Conservation (phyloP, 805 yeast genomes). For the Starmera amethionina region DNA sequence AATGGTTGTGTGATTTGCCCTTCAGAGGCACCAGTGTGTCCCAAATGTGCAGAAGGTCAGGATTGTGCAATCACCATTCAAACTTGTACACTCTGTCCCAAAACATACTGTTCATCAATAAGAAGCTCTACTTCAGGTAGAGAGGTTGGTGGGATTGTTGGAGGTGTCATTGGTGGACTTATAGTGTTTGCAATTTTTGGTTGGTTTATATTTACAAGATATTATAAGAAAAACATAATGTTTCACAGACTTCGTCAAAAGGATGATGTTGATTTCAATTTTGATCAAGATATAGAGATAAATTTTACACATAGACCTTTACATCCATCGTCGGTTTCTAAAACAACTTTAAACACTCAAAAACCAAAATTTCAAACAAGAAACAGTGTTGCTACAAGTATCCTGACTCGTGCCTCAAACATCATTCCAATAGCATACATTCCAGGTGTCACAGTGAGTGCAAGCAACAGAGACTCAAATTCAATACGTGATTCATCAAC, state of each 20-base stretch:
- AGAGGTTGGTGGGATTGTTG: conserved; percentile 53
- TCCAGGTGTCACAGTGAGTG: conserved; percentile 79
- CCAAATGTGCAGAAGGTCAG: conserved; percentile 41
- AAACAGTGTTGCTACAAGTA: conserved; percentile 43
- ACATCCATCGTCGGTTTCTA: conserved; percentile 13
- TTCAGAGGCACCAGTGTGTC: conserved; percentile 35
- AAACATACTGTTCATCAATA: conserved; percentile 33
- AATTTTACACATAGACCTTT: conserved; percentile 13
- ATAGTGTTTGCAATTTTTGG: conserved; percentile 31
- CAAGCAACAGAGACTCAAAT: conserved; percentile 6
- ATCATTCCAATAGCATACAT: conserved; percentile 87
- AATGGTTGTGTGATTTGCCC: conserved; percentile 34
- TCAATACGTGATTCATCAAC: conserved; percentile 21
- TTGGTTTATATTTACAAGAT: conserved; percentile 31
- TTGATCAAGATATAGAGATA: conserved; percentile 20
- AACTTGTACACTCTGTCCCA: conserved; percentile 50
- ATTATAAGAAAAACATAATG: conserved; percentile 26
- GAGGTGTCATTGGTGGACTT: conserved; percentile 62
- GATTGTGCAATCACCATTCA: conserved; percentile 45
- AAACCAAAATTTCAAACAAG: conserved; percentile 4
- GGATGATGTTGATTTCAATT: conserved; percentile 15
- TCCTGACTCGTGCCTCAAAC: conserved; percentile 74
- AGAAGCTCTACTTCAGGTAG: conserved; percentile 7
- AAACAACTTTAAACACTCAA: too few species aligned
- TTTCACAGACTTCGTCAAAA: conserved; percentile 18